phyloP scores from a whole-genome alignment of 1,284 basidiomycete genomes.

The Pseudozyma sp. region DNA sequence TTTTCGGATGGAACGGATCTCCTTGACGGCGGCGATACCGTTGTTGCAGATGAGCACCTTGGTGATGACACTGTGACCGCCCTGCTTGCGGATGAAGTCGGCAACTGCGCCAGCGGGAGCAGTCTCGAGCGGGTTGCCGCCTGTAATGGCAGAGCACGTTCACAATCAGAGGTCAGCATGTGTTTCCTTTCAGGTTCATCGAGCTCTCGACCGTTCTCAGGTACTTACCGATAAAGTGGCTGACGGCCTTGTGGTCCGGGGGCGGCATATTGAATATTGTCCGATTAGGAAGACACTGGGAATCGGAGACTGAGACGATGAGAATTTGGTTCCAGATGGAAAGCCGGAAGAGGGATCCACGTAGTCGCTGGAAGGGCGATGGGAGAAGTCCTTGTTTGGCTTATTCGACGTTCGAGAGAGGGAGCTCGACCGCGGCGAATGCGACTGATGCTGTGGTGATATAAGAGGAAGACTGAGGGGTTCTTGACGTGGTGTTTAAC shows the following conservation, averaged over 20 bases:
- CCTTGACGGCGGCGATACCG: conserved; percentile 99
- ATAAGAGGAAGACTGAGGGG: conserved; percentile 10
- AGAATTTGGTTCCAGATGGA: not conserved
- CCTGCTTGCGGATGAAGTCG: conserved; percentile 91
- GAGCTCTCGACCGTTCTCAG: not conserved
- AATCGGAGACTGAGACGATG: no score
- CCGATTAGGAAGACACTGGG: not conserved
- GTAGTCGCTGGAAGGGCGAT: not conserved
- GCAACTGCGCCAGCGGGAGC: conserved; percentile 82
- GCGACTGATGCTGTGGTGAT: not conserved
- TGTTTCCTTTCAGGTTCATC: not conserved
- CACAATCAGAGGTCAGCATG: conserved; percentile 2
- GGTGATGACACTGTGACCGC: conserved; percentile 98
- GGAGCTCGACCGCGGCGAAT: conserved; percentile 11
- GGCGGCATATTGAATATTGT: conserved; percentile 34
- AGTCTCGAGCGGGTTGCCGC: conserved; percentile 88
- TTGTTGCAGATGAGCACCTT: conserved; percentile 77
- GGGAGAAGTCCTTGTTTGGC: not conserved
- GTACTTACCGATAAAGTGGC: conserved; percentile 64
- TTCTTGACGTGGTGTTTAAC: conserved; percentile 9
- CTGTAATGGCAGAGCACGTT: conserved; percentile 71
- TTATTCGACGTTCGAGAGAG: conserved; percentile 10
- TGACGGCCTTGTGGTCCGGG: conserved; percentile 61
- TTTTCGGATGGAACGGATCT: conserved; percentile 97
- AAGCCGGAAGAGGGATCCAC: not conserved